Base-by-base conservation (phyloP, 441 rosid species). In the Populus hybrid region DNA sequence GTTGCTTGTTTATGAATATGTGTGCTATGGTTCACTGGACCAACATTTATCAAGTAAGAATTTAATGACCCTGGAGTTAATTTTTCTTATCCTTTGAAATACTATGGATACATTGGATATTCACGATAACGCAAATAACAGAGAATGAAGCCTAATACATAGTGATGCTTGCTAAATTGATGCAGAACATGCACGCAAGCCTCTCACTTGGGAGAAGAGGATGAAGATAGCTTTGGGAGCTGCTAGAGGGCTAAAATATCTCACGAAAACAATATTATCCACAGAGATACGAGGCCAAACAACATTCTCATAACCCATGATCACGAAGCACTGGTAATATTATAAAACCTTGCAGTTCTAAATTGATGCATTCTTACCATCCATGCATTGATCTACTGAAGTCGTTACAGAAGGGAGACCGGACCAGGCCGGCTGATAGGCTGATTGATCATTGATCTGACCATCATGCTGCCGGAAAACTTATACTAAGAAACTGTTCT, bases 1-100 rank as follows among this genome's bases (percentile, higher is more conserved):
- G 69, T 85, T 95, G 78, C 90, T 95, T 81, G 99, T 95, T 30
- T 95, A 95, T 50, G 97, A 95, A 35, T 93, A 88, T 77, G 91
- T 93, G 78, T 88, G 95, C 78, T 78, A 89, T 30, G 84, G 89
- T 67, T 88, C 91, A 3, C 76, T 88, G 8, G 88, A 89, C 79
- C 85, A 82, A 69, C 89, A 88, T 80, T 81, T 90, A 65, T 86
- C 91, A 59, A 81, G 93, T 90, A 88, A 80, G 81, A 71, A 76
- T 35, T 1, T 30, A 26, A 12, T n/a, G 40, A 32, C 18, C 12
- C 69, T 6, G 12, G 14, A 40, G n/a, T 65, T 69, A 1, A 53
- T 10, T 40, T 35, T 67, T 38, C 65, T 34, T 78, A 35, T 80
- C 23, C 72, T 67, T 69, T 8, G 90, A 87, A 91, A 24, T 89